Percentiles rank a stretch among this genome's conserved stretches.
Conservation (phyloP, 495 filamentous ascomycete genomes). For the Tetracladium setigerum region DNA sequence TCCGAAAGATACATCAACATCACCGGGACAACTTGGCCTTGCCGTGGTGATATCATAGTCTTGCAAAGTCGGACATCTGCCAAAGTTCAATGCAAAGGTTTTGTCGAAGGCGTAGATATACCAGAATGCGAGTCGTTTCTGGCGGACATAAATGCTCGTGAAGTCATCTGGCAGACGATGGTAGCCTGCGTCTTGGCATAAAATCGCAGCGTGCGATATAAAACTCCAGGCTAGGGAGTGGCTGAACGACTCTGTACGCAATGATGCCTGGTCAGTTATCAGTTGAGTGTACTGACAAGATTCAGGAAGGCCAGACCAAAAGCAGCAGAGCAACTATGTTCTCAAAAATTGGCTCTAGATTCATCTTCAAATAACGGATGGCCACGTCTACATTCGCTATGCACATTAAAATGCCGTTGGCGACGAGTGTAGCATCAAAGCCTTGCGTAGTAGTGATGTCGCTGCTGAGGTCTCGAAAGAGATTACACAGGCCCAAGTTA, state of each 20-base stretch:
- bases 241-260: constrained; percentile 1
- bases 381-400: neutral
- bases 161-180: constrained; percentile 2
- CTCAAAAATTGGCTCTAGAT: constrained; percentile 1
- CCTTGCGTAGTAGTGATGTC: neutral
- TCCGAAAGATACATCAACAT: neutral
- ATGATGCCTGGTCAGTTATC: neutral
- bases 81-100: constrained; percentile 8
- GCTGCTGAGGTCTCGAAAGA: neutral
- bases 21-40: constrained; percentile 1
- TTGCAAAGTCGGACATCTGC: constrained; percentile 1
- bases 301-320: neutral
- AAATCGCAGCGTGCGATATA: constrained; percentile 1
- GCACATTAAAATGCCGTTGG: neutral
- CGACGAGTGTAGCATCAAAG: neutral
- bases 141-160: no score
- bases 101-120: constrained; percentile 7
- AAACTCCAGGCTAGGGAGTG: constrained; percentile 4
- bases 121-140: constrained; percentile 6
- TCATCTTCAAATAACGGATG: neutral
- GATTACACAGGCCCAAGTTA: neutral
- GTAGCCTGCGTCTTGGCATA: constrained; percentile 7
- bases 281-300: neutral
- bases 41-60: constrained; percentile 7
- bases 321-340: constrained; percentile 6